A percentile compares a stretch with the other conserved stretches of the same genome.
These are phyloP conservation scores for Blastobotrys serpentis DNA, from an alignment of 1,139 yeast genomes.

Conservation along the genomic window DNA sequence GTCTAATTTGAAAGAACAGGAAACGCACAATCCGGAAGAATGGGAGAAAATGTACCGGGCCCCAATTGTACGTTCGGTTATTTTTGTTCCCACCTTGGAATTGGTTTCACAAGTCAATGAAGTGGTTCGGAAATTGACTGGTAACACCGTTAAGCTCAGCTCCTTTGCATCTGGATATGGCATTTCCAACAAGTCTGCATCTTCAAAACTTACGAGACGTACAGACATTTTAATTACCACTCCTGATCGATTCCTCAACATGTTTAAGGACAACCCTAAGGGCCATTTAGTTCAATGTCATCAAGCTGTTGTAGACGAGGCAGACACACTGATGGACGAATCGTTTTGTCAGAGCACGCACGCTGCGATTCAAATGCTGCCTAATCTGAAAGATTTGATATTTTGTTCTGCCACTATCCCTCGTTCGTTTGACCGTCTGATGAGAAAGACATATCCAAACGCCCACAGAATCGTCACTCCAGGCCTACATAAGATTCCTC, in stretches of 20 bases:
- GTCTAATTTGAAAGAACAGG: conserved; percentile 58
- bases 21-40: conserved; percentile 21
- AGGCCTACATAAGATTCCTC: conserved; percentile 76
- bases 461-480: conserved; percentile 75
- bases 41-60: conserved; percentile 32
- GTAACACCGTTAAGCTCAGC: conserved; percentile 29
- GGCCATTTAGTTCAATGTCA: conserved; percentile 38
- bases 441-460: conserved; percentile 63
- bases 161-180: conserved; percentile 27
- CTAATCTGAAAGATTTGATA: conserved; percentile 59
- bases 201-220: conserved; percentile 46
- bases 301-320: conserved; percentile 85
- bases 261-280: conserved; percentile 24
- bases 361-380: conserved; percentile 52
- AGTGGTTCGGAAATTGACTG: conserved; percentile 52
- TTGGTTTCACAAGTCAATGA: conserved; percentile 74
- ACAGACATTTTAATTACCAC: conserved; percentile 82
- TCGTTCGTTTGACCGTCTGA: conserved; percentile 63
- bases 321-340: conserved; percentile 86
- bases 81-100: conserved; percentile 86
- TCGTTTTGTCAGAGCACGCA: conserved; percentile 75
- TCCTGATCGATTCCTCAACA: conserved; percentile 47
- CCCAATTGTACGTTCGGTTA: conserved; percentile 62
- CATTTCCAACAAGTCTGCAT: conserved; percentile 20
- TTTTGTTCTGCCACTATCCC: conserved; percentile 94